Base-by-base conservation (phyloP, 2,329 filamentous ascomycete species). In the Fusarium duplospermum region DNA sequence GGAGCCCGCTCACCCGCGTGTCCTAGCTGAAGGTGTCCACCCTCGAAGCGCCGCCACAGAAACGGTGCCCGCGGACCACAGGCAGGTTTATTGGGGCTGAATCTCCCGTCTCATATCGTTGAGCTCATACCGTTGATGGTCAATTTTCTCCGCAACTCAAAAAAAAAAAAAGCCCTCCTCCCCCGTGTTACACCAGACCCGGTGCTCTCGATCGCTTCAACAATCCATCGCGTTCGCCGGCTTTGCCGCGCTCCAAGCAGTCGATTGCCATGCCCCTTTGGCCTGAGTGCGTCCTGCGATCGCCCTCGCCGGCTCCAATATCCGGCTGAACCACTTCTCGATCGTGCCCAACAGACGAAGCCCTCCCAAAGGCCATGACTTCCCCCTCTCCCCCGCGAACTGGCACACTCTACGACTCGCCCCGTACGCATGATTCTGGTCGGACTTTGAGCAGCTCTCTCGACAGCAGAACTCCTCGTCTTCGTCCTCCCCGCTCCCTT, bases 381-480 rank as follows among this genome's bases (percentile, higher is more conserved):
- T 75, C 77, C 69, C 70, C 77, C 57, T 79, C 77, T 64, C 77
- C 77, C 61, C 77, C 77, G 31, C 68, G 73, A 59, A 77, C 75
- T 58, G 75, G 75, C 59, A 74, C 56, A 65, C 60, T 67, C 58
- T 56, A 62, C 68, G 74, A 77, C 66, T 78, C 77, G 52, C 73
- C 71, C 24, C 64, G 59, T 33, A 76, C 73, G 40, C 63, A 74
- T 47, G 73, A 72, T 56, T 78, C 77, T 38, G 66, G 67, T 4
- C 67, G 60, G n/a, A 77, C 75, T n/a, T 31, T 71, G 67, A 76
- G 64, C 61, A 78, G 71, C 45, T 66, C 73, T 36, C 66, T 70
- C 50, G 65, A 76, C 13, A 67, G 45, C 31, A 70, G 59, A 67
- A 64, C 67, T 47, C 61, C 71, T 47, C 76, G 77, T 45, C 57